Base-by-base conservation (phyloP, 116 monocot genomes). In the Dioscorea cayenensis region DNA sequence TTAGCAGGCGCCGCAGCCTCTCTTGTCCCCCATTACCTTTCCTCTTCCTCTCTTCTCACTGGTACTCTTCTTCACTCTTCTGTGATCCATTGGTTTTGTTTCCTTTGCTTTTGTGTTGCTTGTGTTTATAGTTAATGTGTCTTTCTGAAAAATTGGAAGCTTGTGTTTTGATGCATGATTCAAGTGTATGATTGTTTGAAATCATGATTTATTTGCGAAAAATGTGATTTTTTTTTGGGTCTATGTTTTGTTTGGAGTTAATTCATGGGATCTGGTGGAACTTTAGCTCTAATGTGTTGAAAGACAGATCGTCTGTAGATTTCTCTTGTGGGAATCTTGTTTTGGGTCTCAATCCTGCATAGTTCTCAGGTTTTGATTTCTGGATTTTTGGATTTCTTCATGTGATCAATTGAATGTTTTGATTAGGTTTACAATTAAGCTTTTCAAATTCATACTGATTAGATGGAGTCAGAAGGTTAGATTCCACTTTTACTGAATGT, bases 101-200 rank as follows among this genome's bases (percentile, higher is more conserved):
- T 1, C 18, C n/a, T 18, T 55, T 55, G 16, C 43, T n/a, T 43
- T 43, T 43, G 43, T 6, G 43, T 10, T 43, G 11, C 43, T 43
- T 43, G 43, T 10, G 43, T 6, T 43, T 43, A 43, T 7, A 43
- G 43, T 43, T 10, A 12, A n/a, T 43, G 4, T 32, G 32, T 43
- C 11, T 43, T n/a, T n/a, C 6, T 43, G 7, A 43, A 43, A 43
- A 43, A 43, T 43, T 43, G 43, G 43, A 43, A 55, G 55, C 2
- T 55, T 16, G 55, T 55, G 55, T 55, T 55, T 55, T 55, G 55
- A 55, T n/a, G 55, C 55, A 55, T 55, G 55, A 14, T 55, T 55
- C 16, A 55, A 16, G 55, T n/a, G n/a, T 18, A n/a, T 55, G 55
- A 55, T 55, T 16, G 55, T 43, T 55, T 16, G 55, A 55, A 55